Percentiles rank a stretch among this genome's conserved stretches.
Evolutionary conservation across 495 filamentous ascomycete species (phyloP).

Genomic region (Lophiostoma macrostomum): DNA sequence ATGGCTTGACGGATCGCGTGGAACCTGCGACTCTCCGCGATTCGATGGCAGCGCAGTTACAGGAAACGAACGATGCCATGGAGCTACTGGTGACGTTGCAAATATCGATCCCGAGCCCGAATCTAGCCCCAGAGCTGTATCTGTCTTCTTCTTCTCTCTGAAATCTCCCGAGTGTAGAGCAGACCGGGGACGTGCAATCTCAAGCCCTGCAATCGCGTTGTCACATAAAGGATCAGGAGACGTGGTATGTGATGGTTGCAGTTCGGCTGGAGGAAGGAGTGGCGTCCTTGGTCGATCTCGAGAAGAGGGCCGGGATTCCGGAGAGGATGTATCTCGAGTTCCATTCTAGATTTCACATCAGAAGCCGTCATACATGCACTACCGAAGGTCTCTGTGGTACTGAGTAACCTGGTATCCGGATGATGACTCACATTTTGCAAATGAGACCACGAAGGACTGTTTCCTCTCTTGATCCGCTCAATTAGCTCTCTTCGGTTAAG

Average conservation of each 20-base stretch:
- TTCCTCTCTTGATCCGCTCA: constrained; percentile 74
- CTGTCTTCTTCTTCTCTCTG: constrained; percentile 44
- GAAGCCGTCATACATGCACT: background rate
- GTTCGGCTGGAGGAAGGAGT: constrained; percentile 33
- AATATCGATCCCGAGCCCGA: constrained; percentile 6
- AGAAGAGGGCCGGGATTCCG: constrained; percentile 17
- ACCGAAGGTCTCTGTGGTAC: background rate
- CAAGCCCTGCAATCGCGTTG: constrained; percentile 45
- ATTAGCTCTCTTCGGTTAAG: constrained; percentile 69
- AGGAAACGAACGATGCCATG: constrained; percentile 41
- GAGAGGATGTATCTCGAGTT: no score
- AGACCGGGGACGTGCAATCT: constrained; percentile 80
- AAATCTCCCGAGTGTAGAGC: constrained; percentile 91
- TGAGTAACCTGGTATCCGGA: background rate
- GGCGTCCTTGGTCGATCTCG: constrained; percentile 29
- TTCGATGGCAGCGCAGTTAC: constrained; percentile 30
- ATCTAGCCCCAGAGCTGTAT: background rate
- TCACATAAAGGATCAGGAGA: constrained; percentile 34
- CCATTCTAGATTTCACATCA: constrained; percentile 17
- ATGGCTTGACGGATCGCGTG: constrained; percentile 5
- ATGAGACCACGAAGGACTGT: constrained; percentile 67
- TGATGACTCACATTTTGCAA: constrained; percentile 54
- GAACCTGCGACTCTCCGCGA: constrained; percentile 12
- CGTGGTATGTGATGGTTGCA: constrained; percentile 15
- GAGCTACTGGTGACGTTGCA: constrained; percentile 40